Percentiles rank a stretch among this genome's conserved stretches.
These are phyloP conservation scores for Rhododendron ferrugineum DNA, from an alignment of 148 eudicot species.

Conservation along the genomic window DNA sequence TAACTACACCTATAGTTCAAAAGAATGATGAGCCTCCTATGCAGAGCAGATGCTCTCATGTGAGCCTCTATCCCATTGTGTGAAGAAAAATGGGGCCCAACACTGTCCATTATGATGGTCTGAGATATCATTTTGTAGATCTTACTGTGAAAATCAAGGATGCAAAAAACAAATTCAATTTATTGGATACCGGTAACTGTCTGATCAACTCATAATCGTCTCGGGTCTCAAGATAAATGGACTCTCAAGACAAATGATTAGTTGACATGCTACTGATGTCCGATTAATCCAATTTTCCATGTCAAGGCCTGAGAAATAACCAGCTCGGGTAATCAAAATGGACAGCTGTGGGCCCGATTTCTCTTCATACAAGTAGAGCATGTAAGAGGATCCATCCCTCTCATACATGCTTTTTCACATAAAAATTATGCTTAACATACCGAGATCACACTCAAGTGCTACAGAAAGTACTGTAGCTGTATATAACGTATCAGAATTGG, in stretches of 20 bases:
- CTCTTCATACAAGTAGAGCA: neutral
- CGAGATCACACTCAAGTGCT: conserved; percentile 2
- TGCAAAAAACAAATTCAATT: neutral
- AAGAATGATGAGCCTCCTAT: neutral
- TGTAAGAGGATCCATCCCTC: neutral
- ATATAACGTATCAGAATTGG: neutral
- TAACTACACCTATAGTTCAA: neutral
- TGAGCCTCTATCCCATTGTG: neutral
- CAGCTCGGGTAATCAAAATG: neutral
- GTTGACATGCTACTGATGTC: neutral
- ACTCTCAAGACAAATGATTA: neutral
- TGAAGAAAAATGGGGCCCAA: neutral
- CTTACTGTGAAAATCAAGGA: neutral
- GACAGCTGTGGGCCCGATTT: neutral
- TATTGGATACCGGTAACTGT: neutral
- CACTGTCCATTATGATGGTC: neutral
- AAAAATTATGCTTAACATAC: neutral
- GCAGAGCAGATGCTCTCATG: neutral
- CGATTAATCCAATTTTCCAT: neutral
- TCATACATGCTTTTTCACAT: neutral
- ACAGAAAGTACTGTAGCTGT: neutral
- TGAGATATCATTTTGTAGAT: neutral
- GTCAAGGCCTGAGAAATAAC: neutral
- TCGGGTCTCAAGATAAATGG: neutral
- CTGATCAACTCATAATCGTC: neutral